Evolutionary conservation across 1,284 basidiomycete species (phyloP), one percentile per base, ranked within the genome.

Genomic region (Melampsora americana): DNA sequence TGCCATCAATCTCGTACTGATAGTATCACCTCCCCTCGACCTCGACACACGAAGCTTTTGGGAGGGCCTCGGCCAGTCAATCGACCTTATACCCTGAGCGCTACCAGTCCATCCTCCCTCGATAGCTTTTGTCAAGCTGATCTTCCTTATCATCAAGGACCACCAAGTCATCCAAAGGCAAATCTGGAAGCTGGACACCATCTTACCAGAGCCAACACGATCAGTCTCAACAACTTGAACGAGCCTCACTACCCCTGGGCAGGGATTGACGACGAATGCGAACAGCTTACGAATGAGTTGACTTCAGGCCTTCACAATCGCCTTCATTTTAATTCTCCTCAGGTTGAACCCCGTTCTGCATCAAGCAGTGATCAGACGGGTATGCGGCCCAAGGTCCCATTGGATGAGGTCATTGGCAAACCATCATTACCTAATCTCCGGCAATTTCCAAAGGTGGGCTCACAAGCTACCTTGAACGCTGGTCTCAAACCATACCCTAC

Each of bases 401-500:
- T 74, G 14, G 71, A 62, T 20, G 71, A 74, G 28, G 66, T 74
- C 20, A 74, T 74, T 30, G 71, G 71, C 50, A 53, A 53, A 60
- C 71, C 71, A n/a, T 56, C 39, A 56, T 59, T 60, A 14, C 65
- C 50, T 56, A 62, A 59, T 39, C 64, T 50, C 59, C 71, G 35
- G 20, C 48, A 56, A 35, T 64, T 59, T 66, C 64, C 39, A 35
- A 59, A 18, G 64, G 30, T 30, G 66, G 65, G 35, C 50, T 74
- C 46, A 53, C 71, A 44, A 66, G 65, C 26, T 30, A 39, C 39
- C n/a, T 56, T 35, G 30, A 32, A n/a, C 44, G 12, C 35, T 65
- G 46, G 28, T 32, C 28, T 39, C 39, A 32, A 18, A 11, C 7
- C 50, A 18, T 28, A 56, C 16, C 46, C 48, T 23, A n/a, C n/a